Base-by-base conservation (phyloP, 176 grass and related monocot species). In the Cocos nucifera region DNA sequence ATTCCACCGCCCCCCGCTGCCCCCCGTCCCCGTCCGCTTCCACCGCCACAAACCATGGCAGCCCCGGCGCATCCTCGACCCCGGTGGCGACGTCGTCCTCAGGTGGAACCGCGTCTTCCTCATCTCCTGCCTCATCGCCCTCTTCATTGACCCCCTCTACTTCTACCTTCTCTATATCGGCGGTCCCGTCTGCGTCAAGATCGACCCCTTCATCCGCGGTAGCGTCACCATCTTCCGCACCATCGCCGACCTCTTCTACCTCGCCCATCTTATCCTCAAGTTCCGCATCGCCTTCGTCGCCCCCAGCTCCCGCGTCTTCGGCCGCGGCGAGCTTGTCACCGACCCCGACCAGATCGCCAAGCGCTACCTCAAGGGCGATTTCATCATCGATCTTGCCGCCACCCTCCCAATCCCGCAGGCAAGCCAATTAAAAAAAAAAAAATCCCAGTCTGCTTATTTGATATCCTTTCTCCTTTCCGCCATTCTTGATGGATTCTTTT, bases 341-440 rank as follows among this genome's bases (percentile, higher is more conserved):
- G 92, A 96, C 56, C 86, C 86, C 17, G 75, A 87, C 19, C 86
- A 96, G 86, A 96, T 96, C 56, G 74, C 86, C 16, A 80, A 77
- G 7, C 80, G 92, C 0, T 96, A 96, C 72, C 82, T 96, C 69
- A 90, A 85, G 78, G 82, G 89, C 44, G 92, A 90, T 66, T 96
- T 96, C 80, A 75, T 87, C 75, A 72, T 96, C 53, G 92, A 96
- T 66, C 75, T 96, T 32, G 75, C 85, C 19, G 86, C 87, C 51
- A 85, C 83, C 78, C 83, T 96, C 50, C 92, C 92, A 2, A 90
- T 96, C 48, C 92, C 92, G 0, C 92, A 96, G 83, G 90, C 75
- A 76, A 53, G 22, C 21, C 3, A 28, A 30, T 5, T 5, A 30
- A 30, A 30, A 30, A 30, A 30, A 30, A 30, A 30, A 30, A 30